phyloP scores from a whole-genome alignment of 2,329 filamentous ascomycete genomes.

The Atkinsonella texensis region DNA sequence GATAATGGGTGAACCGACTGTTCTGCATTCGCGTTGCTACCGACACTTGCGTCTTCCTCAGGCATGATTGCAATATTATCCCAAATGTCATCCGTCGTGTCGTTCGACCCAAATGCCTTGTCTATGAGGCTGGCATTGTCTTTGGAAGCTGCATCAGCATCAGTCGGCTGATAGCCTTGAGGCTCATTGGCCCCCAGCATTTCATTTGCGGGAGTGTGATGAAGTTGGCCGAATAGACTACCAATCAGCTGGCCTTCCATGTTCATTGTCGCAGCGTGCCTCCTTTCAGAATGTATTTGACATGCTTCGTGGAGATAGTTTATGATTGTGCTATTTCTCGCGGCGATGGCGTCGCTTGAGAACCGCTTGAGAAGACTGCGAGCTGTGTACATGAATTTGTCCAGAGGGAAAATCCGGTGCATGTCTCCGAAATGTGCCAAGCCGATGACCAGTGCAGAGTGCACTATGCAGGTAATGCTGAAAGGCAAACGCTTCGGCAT shows the following conservation, averaged over 20 bases:
- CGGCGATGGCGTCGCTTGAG: conserved; percentile 13
- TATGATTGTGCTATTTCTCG: conserved; percentile 13
- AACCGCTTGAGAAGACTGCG: conserved; percentile 12
- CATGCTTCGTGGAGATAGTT: conserved; percentile 14
- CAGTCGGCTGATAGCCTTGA: background rate
- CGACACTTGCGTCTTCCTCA: too few relatives aligned
- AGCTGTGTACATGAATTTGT: conserved; percentile 11
- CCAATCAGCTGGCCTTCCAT: conserved; percentile 15
- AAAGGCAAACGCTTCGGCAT: conserved; percentile 28
- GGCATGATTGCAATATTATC: background rate
- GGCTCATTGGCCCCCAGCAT: background rate
- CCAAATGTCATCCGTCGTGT: background rate
- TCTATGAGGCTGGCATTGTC: background rate
- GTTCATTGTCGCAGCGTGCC: conserved; percentile 9
- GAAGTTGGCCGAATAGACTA: conserved; percentile 14
- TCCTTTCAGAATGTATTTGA: conserved; percentile 11
- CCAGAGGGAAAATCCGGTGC: conserved; percentile 17
- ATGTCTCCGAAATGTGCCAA: conserved; percentile 30
- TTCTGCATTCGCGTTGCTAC: background rate
- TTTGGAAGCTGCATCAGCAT: too few relatives aligned
- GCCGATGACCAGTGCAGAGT: conserved; percentile 28
- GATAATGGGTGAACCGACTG: background rate
- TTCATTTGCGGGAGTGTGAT: conserved; percentile 5
- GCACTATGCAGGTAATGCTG: conserved; percentile 29
- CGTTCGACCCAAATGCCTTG: background rate